These are phyloP conservation scores for Fonsecaea pedrosoi DNA, from an alignment of 2,329 filamentous ascomycete species.

Conservation along the genomic window DNA sequence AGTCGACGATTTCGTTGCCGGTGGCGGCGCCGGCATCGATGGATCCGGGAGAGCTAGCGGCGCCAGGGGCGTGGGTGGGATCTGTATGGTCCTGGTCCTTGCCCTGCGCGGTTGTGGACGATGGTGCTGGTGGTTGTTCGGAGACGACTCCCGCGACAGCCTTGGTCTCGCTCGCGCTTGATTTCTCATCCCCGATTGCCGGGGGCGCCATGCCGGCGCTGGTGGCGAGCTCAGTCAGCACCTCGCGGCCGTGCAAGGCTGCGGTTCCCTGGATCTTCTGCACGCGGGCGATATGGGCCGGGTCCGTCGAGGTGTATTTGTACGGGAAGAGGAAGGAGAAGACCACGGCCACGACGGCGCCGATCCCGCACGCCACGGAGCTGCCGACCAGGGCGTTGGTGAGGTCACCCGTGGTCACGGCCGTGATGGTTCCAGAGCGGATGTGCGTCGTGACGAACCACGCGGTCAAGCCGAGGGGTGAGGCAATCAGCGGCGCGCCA, in stretches of 20 bases:
- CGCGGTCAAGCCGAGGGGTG: slow-evolving; percentile 72
- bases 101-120: too few relatives aligned
- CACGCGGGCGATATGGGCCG: background rate
- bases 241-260: background rate
- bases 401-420: slow-evolving; percentile 78
- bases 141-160: background rate
- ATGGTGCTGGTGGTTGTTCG: background rate
- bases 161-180: background rate
- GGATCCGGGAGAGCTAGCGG: too few relatives aligned
- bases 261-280: background rate
- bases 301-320: background rate
- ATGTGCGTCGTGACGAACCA: slow-evolving; percentile 78
- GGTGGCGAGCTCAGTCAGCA: background rate
- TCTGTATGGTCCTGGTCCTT: too few relatives aligned
- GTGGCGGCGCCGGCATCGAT: background rate
- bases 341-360: background rate
- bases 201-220: too few relatives aligned
- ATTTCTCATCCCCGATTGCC: background rate
- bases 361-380: slow-evolving; percentile 60
- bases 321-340: background rate
- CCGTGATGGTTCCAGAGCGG: slow-evolving; percentile 70
- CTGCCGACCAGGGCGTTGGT: slow-evolving; percentile 61
- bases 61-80: too few relatives aligned
- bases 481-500: slow-evolving; percentile 69
- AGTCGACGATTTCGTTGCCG: background rate